Evolutionary conservation across 768 basidiomycete species (phyloP), one percentile per base, ranked within the genome.

Genomic region (Baorangia bicolor): DNA sequence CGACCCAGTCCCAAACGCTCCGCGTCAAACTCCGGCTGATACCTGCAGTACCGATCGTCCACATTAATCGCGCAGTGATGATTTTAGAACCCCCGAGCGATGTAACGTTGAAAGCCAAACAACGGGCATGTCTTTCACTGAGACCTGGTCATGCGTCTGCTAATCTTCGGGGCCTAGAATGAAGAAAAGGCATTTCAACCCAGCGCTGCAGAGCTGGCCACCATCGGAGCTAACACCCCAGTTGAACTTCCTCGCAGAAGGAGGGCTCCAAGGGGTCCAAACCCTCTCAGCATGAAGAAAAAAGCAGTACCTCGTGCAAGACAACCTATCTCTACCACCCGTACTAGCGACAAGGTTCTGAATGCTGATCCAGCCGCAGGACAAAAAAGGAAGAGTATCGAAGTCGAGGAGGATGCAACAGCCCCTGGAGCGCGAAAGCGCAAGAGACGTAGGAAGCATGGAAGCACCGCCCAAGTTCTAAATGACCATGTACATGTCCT

Each of bases 251-350:
- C 75, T 58, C 89, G 83, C 68, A 84, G 77, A 66, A 75, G 72
- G 61, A 90, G 82, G 64, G 86, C 84, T 0, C 87, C 88, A 0
- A 95, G 92, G 67, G 92, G 83, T 0, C 94, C 95, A 2, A 98
- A 98, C 74, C 93, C 96, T 9, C 80, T 98, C 4, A 94, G 92
- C 56, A 76, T 95, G 42, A 94, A 93, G 79, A 97, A 94, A 78
- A 95, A 92, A 72, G 84, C 83, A 64, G 45, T 61, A 63, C 37
- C 55, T 38, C 41, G 39, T 27, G 8, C 45, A 14, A 45, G 48
- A 35, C 54, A 45, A 50, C 37, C 47, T 31, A 20, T 37, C 3
- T 37, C 30, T n/a, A 8, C 12, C 25, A 23, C 33, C 9, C 27
- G 11, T 25, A 8, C 14, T 12, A 14, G 33, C 6, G 43, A 23